Conservation (phyloP, 768 basidiomycete genomes). For the Postia placenta region DNA sequence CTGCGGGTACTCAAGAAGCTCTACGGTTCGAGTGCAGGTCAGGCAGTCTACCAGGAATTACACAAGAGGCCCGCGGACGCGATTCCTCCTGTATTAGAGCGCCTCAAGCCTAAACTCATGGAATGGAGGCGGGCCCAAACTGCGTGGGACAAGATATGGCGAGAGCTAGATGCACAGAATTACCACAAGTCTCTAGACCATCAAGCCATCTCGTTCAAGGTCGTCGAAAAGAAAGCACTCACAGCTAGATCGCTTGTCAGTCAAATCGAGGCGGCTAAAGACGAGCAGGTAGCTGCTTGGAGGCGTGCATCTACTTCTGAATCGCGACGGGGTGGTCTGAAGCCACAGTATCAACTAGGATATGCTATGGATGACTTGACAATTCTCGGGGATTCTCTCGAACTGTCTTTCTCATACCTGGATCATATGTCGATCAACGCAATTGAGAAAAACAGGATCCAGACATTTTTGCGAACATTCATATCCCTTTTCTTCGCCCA, state of each 20-base stretch:
- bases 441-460: too few species aligned
- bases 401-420: too few species aligned
- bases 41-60: slow-evolving; percentile 80
- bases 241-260: slow-evolving; percentile 70
- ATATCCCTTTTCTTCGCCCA: too few species aligned
- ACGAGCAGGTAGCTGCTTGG: slow-evolving; percentile 75
- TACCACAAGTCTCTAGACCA: slow-evolving; percentile 92
- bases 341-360: slow-evolving; percentile 74
- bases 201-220: slow-evolving; percentile 87
- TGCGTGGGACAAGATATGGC: slow-evolving; percentile 99
- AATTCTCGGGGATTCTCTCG: too few species aligned
- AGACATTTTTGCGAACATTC: too few species aligned
- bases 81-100: slow-evolving; percentile 82
- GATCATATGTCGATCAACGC: too few species aligned
- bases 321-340: slow-evolving; percentile 48
- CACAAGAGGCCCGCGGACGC: slow-evolving; percentile 89
- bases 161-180: slow-evolving; percentile 92
- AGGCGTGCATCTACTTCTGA: slow-evolving; percentile 58
- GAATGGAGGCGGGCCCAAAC: slow-evolving; percentile 97
- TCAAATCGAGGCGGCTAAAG: slow-evolving; percentile 80
- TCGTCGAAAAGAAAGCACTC: slow-evolving; percentile 80
- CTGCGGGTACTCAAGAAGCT: slow-evolving; percentile 95
- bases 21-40: slow-evolving; percentile 80
- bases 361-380: slow-evolving; percentile 48
- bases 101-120: slow-evolving; percentile 94